phyloP scores from a whole-genome alignment of 768 basidiomycete species.

The Mycena filopes region DNA sequence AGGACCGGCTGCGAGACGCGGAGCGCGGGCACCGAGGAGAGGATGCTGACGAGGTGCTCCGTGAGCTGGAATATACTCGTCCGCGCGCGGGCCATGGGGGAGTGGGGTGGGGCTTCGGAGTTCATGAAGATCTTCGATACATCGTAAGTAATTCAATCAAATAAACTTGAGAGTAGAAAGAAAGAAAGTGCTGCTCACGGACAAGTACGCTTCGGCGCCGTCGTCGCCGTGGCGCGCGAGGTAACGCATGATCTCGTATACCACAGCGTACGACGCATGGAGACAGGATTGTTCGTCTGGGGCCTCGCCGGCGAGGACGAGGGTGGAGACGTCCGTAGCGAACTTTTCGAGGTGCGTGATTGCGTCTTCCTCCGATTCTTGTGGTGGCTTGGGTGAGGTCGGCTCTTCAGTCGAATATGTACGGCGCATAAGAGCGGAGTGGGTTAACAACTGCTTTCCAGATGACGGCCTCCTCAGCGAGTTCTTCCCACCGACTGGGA shows the following conservation, averaged over 20 bases:
- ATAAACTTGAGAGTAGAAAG: too few species aligned
- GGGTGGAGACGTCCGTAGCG: neutral
- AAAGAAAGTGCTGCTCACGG: too few species aligned
- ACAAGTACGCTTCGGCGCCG: conserved; percentile 20
- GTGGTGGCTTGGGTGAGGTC: neutral
- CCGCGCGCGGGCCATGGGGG: conserved; percentile 14
- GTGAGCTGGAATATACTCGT: conserved; percentile 7
- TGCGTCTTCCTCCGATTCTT: conserved; percentile 4
- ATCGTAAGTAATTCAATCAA: neutral
- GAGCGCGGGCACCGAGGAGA: conserved; percentile 11
- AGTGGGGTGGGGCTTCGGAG: conserved; percentile 9
- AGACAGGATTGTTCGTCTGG: neutral
- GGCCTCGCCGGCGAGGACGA: neutral
- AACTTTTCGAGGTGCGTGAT: neutral
- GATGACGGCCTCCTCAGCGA: too few species aligned
- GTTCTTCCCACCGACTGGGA: too few species aligned
- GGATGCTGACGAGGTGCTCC: neutral
- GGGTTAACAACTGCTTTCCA: too few species aligned
- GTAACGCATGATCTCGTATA: conserved; percentile 25
- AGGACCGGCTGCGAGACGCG: neutral
- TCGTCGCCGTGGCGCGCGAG: conserved; percentile 25
- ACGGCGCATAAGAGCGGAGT: too few species aligned
- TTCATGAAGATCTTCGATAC: conserved; percentile 26
- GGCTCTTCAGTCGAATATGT: too few species aligned
- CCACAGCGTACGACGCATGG: conserved; percentile 10